Base-by-base conservation (phyloP, 1,139 yeast genomes). In the Pichia sp. region DNA sequence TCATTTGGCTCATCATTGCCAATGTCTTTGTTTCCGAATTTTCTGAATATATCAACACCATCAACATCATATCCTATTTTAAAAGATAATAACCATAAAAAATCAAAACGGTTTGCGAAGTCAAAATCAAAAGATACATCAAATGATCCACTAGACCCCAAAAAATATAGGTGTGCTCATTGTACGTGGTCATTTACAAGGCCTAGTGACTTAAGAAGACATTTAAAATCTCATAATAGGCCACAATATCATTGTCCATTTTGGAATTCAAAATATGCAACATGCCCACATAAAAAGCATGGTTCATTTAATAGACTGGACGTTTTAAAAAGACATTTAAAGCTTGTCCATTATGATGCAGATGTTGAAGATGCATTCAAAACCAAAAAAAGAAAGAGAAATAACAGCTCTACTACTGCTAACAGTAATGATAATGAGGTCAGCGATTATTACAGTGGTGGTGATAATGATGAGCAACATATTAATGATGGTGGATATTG, bases 161-260 rank as follows among this genome's bases (percentile, higher is more conserved):
- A 78, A 48, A 79, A 80, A 5, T 81, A 72, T 58, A 70, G 70
- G n/a, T 84, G 91, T 62, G 62, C 75, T 1, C 72, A 77, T 5
- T 85, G 93, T 66, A 72, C 70, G 27, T 83, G 90, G 88, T 73
- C 88, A 2, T 85, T 85, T 65, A 75, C 80, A 10, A 70, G 91
- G 48, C 81, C 77, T 54, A 79, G 85, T 47, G 91, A 85, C 63
- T 76, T 83, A 57, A 73, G 84, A 44, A 74, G 90, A 52, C 91
- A 85, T 63, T 58, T 76, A 42, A 76, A 82, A 59, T 81, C 86
- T 1, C 91, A 85, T 62, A 73, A 75, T 36, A 75, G 76, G 45
- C 90, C 90, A 1, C 75, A 74, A 56, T 81, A 81, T 62, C 81
- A 79, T 58, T 85, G 93, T 64, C 91, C 93, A 1, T 85, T 76